Conservation (phyloP, 106 monocot genomes). For the Dendrobium chrysotoxum region DNA sequence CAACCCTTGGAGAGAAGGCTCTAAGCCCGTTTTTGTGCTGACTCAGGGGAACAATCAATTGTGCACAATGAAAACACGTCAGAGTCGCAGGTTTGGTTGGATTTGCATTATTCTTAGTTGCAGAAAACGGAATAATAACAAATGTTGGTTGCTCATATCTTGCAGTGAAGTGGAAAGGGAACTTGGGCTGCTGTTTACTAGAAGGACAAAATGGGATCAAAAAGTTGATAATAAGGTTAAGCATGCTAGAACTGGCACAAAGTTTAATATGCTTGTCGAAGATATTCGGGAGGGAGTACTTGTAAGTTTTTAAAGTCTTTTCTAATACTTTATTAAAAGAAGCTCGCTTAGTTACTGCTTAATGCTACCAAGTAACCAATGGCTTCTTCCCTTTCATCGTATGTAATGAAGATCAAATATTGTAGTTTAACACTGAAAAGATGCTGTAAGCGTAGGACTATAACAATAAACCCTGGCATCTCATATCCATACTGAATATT, state of each 20-base stretch:
- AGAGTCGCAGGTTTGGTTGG: slow-evolving; percentile 59
- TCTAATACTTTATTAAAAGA: not conserved
- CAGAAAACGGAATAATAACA: not conserved
- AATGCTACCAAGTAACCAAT: not conserved
- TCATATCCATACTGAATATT: too few relatives aligned
- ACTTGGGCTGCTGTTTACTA: slow-evolving; percentile 75
- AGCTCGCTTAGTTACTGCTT: not conserved
- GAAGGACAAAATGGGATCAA: slow-evolving; percentile 40
- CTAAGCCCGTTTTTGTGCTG: slow-evolving; percentile 91
- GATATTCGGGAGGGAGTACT: slow-evolving; percentile 98
- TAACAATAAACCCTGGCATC: too few relatives aligned
- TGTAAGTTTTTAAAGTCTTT: slow-evolving; percentile 40
- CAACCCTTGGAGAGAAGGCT: slow-evolving; percentile 94
- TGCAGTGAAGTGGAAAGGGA: slow-evolving; percentile 96
- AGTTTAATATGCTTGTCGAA: slow-evolving; percentile 94
- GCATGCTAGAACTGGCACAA: slow-evolving; percentile 36
- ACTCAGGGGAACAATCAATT: slow-evolving; percentile 83
- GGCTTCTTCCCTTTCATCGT: not conserved
- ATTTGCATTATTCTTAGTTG: not conserved
- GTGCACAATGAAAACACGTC: slow-evolving; percentile 98
- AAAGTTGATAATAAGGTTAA: slow-evolving; percentile 54
- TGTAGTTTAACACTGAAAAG: too few relatives aligned
- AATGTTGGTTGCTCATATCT: not conserved
- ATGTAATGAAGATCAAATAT: too few relatives aligned
- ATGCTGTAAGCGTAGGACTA: too few relatives aligned